Conservation (phyloP, 2,329 filamentous ascomycete species). For the Fusarium euwallaceae region DNA sequence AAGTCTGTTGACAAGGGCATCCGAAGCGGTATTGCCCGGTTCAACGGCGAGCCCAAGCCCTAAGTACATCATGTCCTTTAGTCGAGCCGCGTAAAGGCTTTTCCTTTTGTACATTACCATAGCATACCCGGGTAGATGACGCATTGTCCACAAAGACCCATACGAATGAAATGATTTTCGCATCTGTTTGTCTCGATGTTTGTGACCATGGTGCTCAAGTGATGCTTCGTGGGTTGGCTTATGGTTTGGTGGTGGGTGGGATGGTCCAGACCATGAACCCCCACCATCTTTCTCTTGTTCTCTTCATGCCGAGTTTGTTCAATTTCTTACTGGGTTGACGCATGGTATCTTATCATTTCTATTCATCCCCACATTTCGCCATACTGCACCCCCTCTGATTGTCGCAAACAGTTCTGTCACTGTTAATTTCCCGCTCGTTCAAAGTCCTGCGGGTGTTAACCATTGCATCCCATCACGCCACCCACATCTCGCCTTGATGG, state of each 20-base stretch:
- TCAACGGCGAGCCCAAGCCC: constrained; percentile 47
- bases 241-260: neutral
- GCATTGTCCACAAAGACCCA: constrained; percentile 14
- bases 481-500: neutral
- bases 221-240: neutral
- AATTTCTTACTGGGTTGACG: neutral
- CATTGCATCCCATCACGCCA: neutral
- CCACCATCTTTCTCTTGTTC: neutral
- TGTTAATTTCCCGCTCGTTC: neutral
- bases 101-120: constrained; percentile 39
- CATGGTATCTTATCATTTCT: neutral
- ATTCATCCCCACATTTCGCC: neutral
- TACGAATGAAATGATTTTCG: constrained; percentile 27
- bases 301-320: neutral
- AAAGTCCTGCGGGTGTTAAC: neutral
- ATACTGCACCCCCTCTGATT: neutral
- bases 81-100: constrained; percentile 5
- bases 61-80: constrained; percentile 12
- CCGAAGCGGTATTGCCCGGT: constrained; percentile 59
- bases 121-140: constrained; percentile 39
- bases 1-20: constrained; percentile 63
- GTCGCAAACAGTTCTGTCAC: neutral
- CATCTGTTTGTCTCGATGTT: neutral
- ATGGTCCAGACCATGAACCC: neutral
- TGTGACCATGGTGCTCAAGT: neutral